Evolutionary conservation across 768 basidiomycete genomes (phyloP).

Genomic region (Psilocybe azurescens): DNA sequence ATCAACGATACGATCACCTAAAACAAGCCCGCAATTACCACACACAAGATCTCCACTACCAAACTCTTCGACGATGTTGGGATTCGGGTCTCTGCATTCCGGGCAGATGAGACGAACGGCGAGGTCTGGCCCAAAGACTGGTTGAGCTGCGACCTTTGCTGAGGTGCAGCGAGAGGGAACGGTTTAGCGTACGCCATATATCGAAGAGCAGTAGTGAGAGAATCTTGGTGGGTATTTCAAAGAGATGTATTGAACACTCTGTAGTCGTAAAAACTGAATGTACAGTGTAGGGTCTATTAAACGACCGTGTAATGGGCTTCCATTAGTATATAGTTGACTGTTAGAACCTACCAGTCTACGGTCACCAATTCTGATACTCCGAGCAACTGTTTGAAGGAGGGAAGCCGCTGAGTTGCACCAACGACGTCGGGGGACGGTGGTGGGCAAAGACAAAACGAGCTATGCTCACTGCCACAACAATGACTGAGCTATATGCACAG

Average conservation of each 20-base stretch:
- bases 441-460: slow-evolving; percentile 24
- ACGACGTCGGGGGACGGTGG: slow-evolving; percentile 28
- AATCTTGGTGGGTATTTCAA: slow-evolving; percentile 25
- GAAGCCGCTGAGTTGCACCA: slow-evolving; percentile 27
- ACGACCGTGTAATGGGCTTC: slow-evolving; percentile 26
- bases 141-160: slow-evolving; percentile 54
- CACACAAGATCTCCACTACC: slow-evolving; percentile 97
- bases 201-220: slow-evolving; percentile 31
- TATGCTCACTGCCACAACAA: not conserved
- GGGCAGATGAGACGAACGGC: slow-evolving; percentile 93
- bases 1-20: slow-evolving; percentile 96
- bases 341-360: slow-evolving; percentile 29
- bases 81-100: slow-evolving; percentile 92
- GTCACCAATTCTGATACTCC: slow-evolving; percentile 18
- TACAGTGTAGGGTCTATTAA: slow-evolving; percentile 26
- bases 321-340: slow-evolving; percentile 18
- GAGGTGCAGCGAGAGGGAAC: slow-evolving; percentile 75
- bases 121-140: slow-evolving; percentile 79
- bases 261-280: slow-evolving; percentile 12
- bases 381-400: slow-evolving; percentile 15
- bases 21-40: slow-evolving; percentile 89
- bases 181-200: slow-evolving; percentile 78
- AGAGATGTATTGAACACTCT: slow-evolving; percentile 18
- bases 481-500: slow-evolving; percentile 14
- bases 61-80: slow-evolving; percentile 97